A percentile compares a stretch with the other conserved stretches of the same genome.
phyloP scores from a whole-genome alignment of 345 rosid genomes.

The Lepidium africanum region DNA sequence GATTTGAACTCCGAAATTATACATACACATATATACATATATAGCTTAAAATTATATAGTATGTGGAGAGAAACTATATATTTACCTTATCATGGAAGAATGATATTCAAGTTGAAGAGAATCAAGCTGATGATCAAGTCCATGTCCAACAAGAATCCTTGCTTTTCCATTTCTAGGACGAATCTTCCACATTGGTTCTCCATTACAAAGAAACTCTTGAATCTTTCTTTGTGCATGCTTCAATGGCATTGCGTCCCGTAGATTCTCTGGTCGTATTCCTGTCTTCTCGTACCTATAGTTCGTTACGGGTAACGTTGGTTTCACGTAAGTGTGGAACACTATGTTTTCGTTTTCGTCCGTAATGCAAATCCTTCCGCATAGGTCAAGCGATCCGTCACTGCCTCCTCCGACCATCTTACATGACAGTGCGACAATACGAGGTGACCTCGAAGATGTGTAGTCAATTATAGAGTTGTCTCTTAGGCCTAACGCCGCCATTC shows the following conservation, averaged over 20 bases:
- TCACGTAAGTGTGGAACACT: slow-evolving; percentile 68
- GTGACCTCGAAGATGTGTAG: slow-evolving; percentile 33
- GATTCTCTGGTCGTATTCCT: slow-evolving; percentile 58
- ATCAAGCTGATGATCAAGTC: slow-evolving; percentile 63
- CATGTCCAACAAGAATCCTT: slow-evolving; percentile 87
- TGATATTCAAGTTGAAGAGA: slow-evolving; percentile 69
- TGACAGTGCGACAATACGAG: slow-evolving; percentile 55
- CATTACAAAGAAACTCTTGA: slow-evolving; percentile 76
- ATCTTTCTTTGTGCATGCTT: slow-evolving; percentile 62
- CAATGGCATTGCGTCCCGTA: slow-evolving; percentile 59
- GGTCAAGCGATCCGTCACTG: slow-evolving; percentile 65
- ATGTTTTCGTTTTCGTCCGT: slow-evolving; percentile 58
- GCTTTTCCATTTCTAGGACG: slow-evolving; percentile 62
- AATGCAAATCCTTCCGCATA: slow-evolving; percentile 69
- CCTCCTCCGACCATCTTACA: slow-evolving; percentile 94
- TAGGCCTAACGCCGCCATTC: slow-evolving; percentile 47
- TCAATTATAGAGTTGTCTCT: slow-evolving; percentile 45
- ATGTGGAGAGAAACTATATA: not conserved
- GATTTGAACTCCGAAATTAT: not conserved
- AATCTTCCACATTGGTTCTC: slow-evolving; percentile 81
- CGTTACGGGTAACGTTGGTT: slow-evolving; percentile 61
- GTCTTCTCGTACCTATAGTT: slow-evolving; percentile 72
- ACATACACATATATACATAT: no score
- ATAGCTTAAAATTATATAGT: not conserved
- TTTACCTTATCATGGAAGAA: slow-evolving; percentile 60